A percentile compares a stretch with the other conserved stretches of the same genome.
These are phyloP conservation scores for Nakazawaea wickerhamii DNA, from an alignment of 805 yeast species.

Conservation along the genomic window DNA sequence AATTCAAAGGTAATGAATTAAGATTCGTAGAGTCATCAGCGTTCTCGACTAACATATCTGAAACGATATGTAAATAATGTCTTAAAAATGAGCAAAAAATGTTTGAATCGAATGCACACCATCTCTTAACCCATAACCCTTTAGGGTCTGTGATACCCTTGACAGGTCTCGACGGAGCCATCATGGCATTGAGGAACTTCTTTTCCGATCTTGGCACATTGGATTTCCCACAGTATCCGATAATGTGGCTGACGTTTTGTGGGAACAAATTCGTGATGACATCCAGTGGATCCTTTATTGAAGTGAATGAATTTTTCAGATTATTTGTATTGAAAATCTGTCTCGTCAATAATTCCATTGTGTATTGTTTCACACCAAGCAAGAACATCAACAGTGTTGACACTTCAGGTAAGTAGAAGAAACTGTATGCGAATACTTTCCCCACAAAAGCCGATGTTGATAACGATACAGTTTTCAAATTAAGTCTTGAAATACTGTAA, in stretches of 20 bases:
- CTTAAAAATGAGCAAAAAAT: slow-evolving; percentile 56
- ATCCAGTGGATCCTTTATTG: slow-evolving; percentile 2
- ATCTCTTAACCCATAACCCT: slow-evolving; percentile 58
- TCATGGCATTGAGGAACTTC: slow-evolving; percentile 29
- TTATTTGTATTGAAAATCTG: slow-evolving; percentile 7
- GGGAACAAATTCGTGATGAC: slow-evolving; percentile 19
- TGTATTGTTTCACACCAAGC: slow-evolving; percentile 46
- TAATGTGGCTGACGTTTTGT: slow-evolving; percentile 19
- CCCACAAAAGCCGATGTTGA: slow-evolving; percentile 63
- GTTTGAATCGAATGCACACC: slow-evolving; percentile 54
- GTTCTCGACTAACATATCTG: slow-evolving; percentile 18
- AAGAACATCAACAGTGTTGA: slow-evolving; percentile 53
- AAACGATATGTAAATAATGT: slow-evolving; percentile 40
- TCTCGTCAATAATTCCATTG: slow-evolving; percentile 27
- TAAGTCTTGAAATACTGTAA: slow-evolving; percentile 42
- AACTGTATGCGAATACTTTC: slow-evolving; percentile 62
- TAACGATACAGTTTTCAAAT: slow-evolving; percentile 46
- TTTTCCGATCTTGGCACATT: slow-evolving; percentile 22
- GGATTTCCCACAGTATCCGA: slow-evolving; percentile 16
- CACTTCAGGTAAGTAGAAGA: slow-evolving; percentile 47
- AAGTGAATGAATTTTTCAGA: neutral
- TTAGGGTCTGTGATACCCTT: slow-evolving; percentile 49
- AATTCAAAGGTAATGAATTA: slow-evolving; percentile 8
- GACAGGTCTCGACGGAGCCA: slow-evolving; percentile 33
- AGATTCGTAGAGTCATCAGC: neutral